These are phyloP conservation scores for Mortierella sp. DNA, from an alignment of 371 early-diverging fungal genomes.

Conservation along the genomic window DNA sequence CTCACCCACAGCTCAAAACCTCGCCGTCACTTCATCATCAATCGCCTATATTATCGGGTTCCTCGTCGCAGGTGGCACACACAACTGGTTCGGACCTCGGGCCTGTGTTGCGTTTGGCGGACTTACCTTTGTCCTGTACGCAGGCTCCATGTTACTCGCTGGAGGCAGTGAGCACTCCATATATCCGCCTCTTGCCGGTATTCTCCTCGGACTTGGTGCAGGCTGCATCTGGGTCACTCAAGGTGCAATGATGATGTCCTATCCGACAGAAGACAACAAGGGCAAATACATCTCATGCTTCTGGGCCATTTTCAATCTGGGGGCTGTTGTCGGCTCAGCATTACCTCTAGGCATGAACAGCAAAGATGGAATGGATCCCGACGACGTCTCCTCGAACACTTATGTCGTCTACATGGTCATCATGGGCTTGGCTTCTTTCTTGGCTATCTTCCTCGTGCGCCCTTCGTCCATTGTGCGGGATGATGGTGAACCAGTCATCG, in stretches of 20 bases:
- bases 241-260: slow-evolving; percentile 86
- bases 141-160: slow-evolving; percentile 65
- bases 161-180: slow-evolving; percentile 55
- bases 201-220: slow-evolving; percentile 72
- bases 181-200: slow-evolving; percentile 73
- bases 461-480: slow-evolving; percentile 67
- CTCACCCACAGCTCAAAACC: slow-evolving; percentile 41
- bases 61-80: slow-evolving; percentile 67
- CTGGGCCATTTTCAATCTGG: slow-evolving; percentile 84
- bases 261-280: slow-evolving; percentile 81
- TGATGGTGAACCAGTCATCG: slow-evolving; percentile 70
- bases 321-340: slow-evolving; percentile 73
- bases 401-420: slow-evolving; percentile 78
- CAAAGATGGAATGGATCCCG: slow-evolving; percentile 34
- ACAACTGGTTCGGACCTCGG: slow-evolving; percentile 67
- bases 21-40: slow-evolving; percentile 51
- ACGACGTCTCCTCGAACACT: slow-evolving; percentile 43
- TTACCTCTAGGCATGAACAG: slow-evolving; percentile 75
- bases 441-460: slow-evolving; percentile 66
- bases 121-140: slow-evolving; percentile 65
- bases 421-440: slow-evolving; percentile 67
- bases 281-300: slow-evolving; percentile 82
- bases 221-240: slow-evolving; percentile 79
- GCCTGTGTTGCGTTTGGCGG: slow-evolving; percentile 62
- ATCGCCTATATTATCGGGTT: slow-evolving; percentile 53